Conservation (phyloP, 371 early-diverging fungal species). For the Mortierella sp. region DNA sequence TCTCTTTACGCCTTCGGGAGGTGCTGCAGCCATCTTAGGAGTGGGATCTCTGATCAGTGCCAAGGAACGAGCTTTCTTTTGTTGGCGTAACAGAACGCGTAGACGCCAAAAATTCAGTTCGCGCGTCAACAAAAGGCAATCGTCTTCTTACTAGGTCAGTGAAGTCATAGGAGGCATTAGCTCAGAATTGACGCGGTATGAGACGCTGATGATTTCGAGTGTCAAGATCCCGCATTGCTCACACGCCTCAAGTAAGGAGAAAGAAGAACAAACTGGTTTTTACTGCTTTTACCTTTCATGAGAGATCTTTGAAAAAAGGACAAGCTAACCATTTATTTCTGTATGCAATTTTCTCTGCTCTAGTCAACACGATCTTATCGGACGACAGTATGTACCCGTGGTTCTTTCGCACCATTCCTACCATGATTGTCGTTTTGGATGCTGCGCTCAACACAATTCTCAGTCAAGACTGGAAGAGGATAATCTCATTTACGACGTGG, state of each 20-base stretch:
- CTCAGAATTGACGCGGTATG: constrained; percentile 65
- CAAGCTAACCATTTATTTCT: neutral
- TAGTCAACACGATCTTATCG: constrained; percentile 52
- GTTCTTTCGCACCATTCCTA: constrained; percentile 70
- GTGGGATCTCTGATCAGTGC: constrained; percentile 19
- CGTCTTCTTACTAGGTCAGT: constrained; percentile 39
- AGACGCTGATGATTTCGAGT: constrained; percentile 69
- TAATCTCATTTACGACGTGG: constrained; percentile 65
- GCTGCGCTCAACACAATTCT: constrained; percentile 62
- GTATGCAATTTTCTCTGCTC: neutral
- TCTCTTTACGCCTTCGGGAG: constrained; percentile 20
- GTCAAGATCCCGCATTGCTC: constrained; percentile 69
- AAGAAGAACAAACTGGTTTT: too few relatives aligned
- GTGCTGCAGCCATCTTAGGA: constrained; percentile 37
- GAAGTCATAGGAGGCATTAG: constrained; percentile 72
- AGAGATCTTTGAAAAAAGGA: neutral
- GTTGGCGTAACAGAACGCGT: neutral
- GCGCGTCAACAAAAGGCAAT: neutral
- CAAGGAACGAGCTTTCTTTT: constrained; percentile 6
- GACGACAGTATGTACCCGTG: constrained; percentile 65
- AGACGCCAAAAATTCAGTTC: neutral
- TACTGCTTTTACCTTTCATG: neutral
- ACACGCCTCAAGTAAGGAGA: constrained; percentile 59
- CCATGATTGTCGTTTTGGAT: constrained; percentile 63
- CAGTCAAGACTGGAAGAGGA: constrained; percentile 62